These are phyloP conservation scores for Plicaturopsis crispa DNA, from an alignment of 768 basidiomycete species.

Conservation along the genomic window DNA sequence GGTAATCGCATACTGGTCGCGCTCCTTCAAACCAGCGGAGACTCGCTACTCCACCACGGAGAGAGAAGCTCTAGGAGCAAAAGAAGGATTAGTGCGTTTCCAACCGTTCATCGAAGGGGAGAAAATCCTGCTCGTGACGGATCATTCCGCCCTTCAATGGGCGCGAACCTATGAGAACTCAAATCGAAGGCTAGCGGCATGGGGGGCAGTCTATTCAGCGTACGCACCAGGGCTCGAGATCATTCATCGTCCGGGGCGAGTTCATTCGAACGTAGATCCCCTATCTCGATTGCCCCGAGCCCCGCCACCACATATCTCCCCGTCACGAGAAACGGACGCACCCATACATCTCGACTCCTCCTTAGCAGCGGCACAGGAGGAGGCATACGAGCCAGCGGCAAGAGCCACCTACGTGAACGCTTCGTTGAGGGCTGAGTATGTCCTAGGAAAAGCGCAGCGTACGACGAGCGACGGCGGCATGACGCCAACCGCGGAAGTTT, in stretches of 20 bases:
- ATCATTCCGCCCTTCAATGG: conserved; percentile 21
- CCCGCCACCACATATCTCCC: conserved; percentile 7
- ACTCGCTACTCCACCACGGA: conserved; percentile 30
- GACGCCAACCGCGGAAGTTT: no score
- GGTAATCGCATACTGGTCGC: conserved; percentile 23
- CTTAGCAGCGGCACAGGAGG: conserved; percentile 6
- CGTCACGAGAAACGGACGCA: conserved; percentile 6
- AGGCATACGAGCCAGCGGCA: conserved; percentile 3
- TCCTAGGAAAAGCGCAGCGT: no score
- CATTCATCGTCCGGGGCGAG: conserved; percentile 22
- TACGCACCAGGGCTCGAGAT: conserved; percentile 22
- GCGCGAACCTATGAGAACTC: conserved; percentile 15
- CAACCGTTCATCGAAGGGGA: conserved; percentile 29
- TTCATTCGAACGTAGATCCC: conserved; percentile 30
- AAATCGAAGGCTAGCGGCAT: conserved; percentile 18
- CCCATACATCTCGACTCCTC: conserved; percentile 5
- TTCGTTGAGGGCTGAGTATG: no score
- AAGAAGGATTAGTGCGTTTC: conserved; percentile 29
- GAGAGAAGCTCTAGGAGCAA: conserved; percentile 27
- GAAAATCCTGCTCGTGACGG: conserved; percentile 18
- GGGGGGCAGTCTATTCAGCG: conserved; percentile 24
- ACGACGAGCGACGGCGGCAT: no score
- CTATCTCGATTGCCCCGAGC: conserved; percentile 1
- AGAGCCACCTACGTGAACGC: no score
- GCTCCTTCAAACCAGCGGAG: conserved; percentile 23